Base-by-base conservation (phyloP, 441 rosid species). In the Populus hybrid region DNA sequence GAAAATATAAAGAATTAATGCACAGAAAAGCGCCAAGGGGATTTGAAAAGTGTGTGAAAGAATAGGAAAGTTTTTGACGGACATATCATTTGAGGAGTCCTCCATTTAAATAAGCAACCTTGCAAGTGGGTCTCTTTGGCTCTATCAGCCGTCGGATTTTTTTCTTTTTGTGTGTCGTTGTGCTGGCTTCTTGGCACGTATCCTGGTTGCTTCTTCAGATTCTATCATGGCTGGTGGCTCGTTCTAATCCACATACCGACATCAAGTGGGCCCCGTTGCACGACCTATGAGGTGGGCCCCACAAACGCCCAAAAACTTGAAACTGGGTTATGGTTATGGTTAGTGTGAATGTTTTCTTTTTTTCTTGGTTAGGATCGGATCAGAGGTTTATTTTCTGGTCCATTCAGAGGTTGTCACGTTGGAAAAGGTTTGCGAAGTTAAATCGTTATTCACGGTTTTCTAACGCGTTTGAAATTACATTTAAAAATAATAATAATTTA, bases 121-220 rank as follows among this genome's bases (percentile, higher is more conserved):
- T 67, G 14, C 18, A 23, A 26, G 3, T 2, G 42, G 0, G 50
- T 40, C 50, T 40, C 9, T 5, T 5, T 26, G 54, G 28, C 50
- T 34, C 24, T 74, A 85, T 54, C 70, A 18, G 71, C 26, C 83
- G 83, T 82, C 10, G 10, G 50, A 50, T 73, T 10, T 5, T 0
- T 32, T 24, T 64, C n/a, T 18, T 38, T 42, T 12, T 10, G 18
- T 34, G 7, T 0, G 12, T 50, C 4, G 0, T 6, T 8, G 2
- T 23, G 5, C 8, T 20, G 0, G 1, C 28, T 18, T 36, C 16
- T 2, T 8, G 82, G 68, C 79, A 78, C 88, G 83, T 57, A 72
- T 76, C 61, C 40, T 34, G 2, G 50, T 3, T 11, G 12, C 50
- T 11, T 11, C 12, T 40, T 11, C 50, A 10, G 5, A 40, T 40